Evolutionary conservation across 2,329 filamentous ascomycete genomes (phyloP), one percentile per base, ranked within the genome.

Genomic region (Pseudocercospora vitis): DNA sequence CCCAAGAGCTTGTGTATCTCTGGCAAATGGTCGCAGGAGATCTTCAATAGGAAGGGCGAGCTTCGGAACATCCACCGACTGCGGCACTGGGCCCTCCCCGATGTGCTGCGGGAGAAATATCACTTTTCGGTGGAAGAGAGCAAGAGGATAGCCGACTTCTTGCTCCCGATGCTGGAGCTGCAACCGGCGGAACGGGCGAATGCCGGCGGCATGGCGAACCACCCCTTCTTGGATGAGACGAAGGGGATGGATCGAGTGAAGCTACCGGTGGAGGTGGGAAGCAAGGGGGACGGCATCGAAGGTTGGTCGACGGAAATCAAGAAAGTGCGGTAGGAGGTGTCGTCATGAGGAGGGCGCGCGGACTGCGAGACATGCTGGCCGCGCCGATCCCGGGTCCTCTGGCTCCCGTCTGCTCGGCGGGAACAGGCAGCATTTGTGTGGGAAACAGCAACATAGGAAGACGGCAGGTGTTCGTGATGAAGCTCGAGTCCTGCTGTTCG

Each of bases 11-110:
- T 97, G 46, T 96, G 90, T 73, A 81, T 96, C 50, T 87, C 88
- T 1, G 94, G 94, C 48, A 96, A 96, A 74, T 97, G 94, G 94
- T 91, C 87, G 11, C 92, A 96, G 72, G 94, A 97, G 71, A 99
- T 99, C 59, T 99, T 99, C 79, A 97, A 96, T 71, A 85, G 94
- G 62, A 95, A 96, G 73, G 94, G 94, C 64, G 94, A 99, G 71
- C 82, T 99, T 31, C 89, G 94, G 54, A 97, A 99, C 75, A 99
- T 99, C 65, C 94, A 97, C 73, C 84, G 94, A 39, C 81, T 99
- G 59, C 88, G 94, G 48, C 92, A 97, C 74, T 99, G 94, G 94
- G 91, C 91, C 0, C 78, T 99, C 4, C 84, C 91, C 0, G 92
- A 97, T 66, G 94, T 99, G 1, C 79, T 99, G 26, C 83, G 87